These are phyloP conservation scores for Lentinula detonsa DNA, from an alignment of 768 basidiomycete species.

Conservation along the genomic window DNA sequence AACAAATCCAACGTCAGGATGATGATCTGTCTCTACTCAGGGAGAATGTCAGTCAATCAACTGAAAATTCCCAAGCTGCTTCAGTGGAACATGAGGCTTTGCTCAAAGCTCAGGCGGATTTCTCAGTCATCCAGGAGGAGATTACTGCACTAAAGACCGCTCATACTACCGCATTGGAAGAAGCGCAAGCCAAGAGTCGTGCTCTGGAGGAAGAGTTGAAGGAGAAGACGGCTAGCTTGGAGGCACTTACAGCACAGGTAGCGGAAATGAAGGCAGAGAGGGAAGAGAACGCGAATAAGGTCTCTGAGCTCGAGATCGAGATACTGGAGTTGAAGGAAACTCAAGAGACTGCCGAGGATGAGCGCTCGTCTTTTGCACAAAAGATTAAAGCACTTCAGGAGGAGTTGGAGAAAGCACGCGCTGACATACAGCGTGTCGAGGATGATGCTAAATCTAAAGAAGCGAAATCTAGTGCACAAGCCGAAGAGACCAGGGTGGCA, in stretches of 20 bases:
- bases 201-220: slow-evolving; percentile 47
- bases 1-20: slow-evolving; percentile 46
- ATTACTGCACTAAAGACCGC: slow-evolving; percentile 40
- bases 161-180: slow-evolving; percentile 44
- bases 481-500: slow-evolving; percentile 32
- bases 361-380: slow-evolving; percentile 35
- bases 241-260: slow-evolving; percentile 43
- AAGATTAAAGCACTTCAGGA: slow-evolving; percentile 48
- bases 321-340: slow-evolving; percentile 71
- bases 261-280: slow-evolving; percentile 52
- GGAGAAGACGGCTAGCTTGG: slow-evolving; percentile 33
- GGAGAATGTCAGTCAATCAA: slow-evolving; percentile 45
- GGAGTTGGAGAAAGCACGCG: slow-evolving; percentile 42
- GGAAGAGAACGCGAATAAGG: slow-evolving; percentile 62
- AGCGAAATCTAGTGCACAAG: slow-evolving; percentile 30
- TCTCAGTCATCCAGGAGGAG: slow-evolving; percentile 51
- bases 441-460: slow-evolving; percentile 45
- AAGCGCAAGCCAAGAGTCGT: slow-evolving; percentile 36
- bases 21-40: slow-evolving; percentile 42
- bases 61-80: slow-evolving; percentile 39
- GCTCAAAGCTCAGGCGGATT: slow-evolving; percentile 55
- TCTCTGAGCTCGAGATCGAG: slow-evolving; percentile 80
- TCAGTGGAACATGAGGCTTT: slow-evolving; percentile 59
- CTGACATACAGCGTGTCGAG: slow-evolving; percentile 40
- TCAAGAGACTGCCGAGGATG: slow-evolving; percentile 60